Evolutionary conservation across 2,329 filamentous ascomycete species (phyloP).

Genomic region (Claviceps purpurea): DNA sequence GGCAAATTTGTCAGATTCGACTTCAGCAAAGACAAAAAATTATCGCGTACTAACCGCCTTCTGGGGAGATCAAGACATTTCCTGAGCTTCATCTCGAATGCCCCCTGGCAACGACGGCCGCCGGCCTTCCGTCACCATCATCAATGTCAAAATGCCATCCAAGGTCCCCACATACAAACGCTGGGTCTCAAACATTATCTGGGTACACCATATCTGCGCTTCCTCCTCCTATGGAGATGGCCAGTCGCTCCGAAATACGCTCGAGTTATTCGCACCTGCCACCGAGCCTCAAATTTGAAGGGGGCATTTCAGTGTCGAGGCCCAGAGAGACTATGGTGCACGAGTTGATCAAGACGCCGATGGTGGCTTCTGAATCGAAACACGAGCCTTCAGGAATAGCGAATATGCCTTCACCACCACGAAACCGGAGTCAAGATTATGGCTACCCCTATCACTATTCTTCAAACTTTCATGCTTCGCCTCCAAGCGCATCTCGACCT

Average conservation of each 20-base stretch:
- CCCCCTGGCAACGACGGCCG: background rate
- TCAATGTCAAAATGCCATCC: background rate
- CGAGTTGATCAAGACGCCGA: background rate
- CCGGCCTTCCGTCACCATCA: background rate
- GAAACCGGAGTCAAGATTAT: constrained; percentile 16
- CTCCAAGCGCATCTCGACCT: constrained; percentile 27
- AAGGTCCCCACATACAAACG: background rate
- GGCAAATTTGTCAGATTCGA: background rate
- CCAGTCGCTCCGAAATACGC: constrained; percentile 22
- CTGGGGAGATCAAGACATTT: constrained; percentile 23
- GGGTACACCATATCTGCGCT: constrained; percentile 27
- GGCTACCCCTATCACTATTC: constrained; percentile 30
- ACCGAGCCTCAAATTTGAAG: constrained; percentile 23
- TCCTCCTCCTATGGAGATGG: constrained; percentile 19
- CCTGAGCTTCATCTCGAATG: constrained; percentile 28
- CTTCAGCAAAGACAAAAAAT: background rate
- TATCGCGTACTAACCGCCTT: background rate
- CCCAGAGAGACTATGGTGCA: constrained; percentile 11
- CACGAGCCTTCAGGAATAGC: background rate
- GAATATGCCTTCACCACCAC: constrained; percentile 18
- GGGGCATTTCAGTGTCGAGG: constrained; percentile 17
- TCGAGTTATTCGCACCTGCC: constrained; percentile 29
- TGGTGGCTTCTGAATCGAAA: background rate
- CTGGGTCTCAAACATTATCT: constrained; percentile 20
- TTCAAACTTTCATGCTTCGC: constrained; percentile 31